These are phyloP conservation scores for Asterochloris erici DNA, from an alignment of 139 green algal species.

Conservation along the genomic window DNA sequence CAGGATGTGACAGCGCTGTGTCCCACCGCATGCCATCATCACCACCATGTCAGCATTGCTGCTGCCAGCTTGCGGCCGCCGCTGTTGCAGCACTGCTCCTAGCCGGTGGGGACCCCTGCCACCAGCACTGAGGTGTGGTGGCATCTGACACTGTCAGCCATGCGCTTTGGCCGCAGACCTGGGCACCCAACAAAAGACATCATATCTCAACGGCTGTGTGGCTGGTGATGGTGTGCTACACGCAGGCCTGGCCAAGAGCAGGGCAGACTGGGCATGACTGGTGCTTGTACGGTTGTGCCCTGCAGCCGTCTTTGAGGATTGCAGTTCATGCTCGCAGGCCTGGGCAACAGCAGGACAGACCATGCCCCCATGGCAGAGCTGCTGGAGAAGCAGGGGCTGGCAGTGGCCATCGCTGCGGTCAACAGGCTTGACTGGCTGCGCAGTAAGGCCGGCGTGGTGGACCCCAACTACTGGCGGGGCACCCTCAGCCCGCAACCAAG, in stretches of 20 bases:
- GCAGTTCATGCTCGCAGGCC: slow-evolving; percentile 35
- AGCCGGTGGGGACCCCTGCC: no score
- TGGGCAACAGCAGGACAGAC: slow-evolving; percentile 86
- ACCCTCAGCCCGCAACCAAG: slow-evolving; percentile 84
- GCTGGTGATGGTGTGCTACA: background rate
- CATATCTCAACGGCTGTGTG: no score
- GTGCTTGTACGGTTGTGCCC: no score
- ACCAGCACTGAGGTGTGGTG: background rate
- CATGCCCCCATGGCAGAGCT: slow-evolving; percentile 54
- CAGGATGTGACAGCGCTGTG: no score
- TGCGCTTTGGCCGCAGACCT: no score
- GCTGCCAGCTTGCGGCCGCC: no score
- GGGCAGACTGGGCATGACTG: no score
- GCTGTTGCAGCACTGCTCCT: no score
- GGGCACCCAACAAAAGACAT: background rate
- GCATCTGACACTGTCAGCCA: no score
- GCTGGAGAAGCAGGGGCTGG: slow-evolving; percentile 42
- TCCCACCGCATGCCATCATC: background rate
- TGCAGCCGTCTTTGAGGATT: no score
- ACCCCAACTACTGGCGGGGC: slow-evolving; percentile 85
- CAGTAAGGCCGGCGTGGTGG: slow-evolving; percentile 77
- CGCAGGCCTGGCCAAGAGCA: background rate
- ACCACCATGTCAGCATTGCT: no score
- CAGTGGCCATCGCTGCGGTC: slow-evolving; percentile 50
- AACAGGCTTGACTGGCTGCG: slow-evolving; percentile 75